Conservation (phyloP, 1,284 basidiomycete genomes). For the Naganishia cerealis region DNA sequence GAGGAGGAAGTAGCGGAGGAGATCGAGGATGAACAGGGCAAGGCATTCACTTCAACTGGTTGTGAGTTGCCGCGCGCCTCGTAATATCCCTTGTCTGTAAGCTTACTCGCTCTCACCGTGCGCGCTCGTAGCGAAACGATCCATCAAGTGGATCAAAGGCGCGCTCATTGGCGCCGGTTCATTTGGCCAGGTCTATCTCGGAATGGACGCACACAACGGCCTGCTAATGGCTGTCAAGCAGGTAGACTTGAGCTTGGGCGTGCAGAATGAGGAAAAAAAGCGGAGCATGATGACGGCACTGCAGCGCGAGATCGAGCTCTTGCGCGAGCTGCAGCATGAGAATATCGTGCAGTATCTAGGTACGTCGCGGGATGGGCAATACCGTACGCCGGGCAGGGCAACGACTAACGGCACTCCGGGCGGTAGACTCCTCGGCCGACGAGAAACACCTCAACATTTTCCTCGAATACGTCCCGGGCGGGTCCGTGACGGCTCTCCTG, state of each 20-base stretch:
- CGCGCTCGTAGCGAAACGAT: constrained; percentile 57
- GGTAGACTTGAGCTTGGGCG: constrained; percentile 87
- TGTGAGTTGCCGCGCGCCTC: constrained; percentile 55
- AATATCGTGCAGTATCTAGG: constrained; percentile 98
- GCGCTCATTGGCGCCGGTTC: constrained; percentile 96
- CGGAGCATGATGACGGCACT: constrained; percentile 92
- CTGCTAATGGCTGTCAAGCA: constrained; percentile 99
- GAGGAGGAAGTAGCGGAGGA: constrained; percentile 51
- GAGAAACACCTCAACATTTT: constrained; percentile 93
- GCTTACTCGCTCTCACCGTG: not conserved
- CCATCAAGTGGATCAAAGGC: constrained; percentile 97
- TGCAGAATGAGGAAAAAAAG: constrained; percentile 88
- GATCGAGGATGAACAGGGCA: constrained; percentile 56
- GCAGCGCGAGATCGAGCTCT: constrained; percentile 91
- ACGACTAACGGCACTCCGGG: too few species aligned
- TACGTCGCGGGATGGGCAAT: constrained; percentile 60
- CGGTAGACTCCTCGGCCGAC: constrained; percentile 87
- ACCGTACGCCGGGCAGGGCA: too few species aligned
- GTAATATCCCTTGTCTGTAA: not conserved
- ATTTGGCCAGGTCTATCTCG: constrained; percentile 92
- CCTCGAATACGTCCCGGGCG: constrained; percentile 96
- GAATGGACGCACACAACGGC: constrained; percentile 92
- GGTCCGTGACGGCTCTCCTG: constrained; percentile 87
- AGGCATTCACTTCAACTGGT: constrained; percentile 64
- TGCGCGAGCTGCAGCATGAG: constrained; percentile 91